Base-by-base conservation (phyloP, 2,329 filamentous ascomycete genomes). In the Fusarium camptoceras region DNA sequence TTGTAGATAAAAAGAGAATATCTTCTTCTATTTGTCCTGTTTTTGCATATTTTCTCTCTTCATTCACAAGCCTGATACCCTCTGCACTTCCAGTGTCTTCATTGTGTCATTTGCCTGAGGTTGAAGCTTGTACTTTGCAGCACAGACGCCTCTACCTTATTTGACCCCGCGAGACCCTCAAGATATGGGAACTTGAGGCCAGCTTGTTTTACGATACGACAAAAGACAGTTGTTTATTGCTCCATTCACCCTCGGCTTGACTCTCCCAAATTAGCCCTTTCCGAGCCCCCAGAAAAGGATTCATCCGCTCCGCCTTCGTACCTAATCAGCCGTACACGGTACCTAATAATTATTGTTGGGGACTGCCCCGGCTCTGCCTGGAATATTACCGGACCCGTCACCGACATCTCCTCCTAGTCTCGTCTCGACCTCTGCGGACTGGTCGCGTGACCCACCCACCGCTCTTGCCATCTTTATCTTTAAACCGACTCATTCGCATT, bases 381-480 rank as follows among this genome's bases (percentile, higher is more conserved):
- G 12, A 24, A 48, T 42, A 62, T 60, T 71, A 41, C 67, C 67
- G 63, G 63, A 64, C 67, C 67, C 67, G 67, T 70, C 67, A 70
- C 67, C 67, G 67, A 71, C 67, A 70, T 68, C 63, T 62, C 64
- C 62, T 55, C 42, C 54, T 56, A 51, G 49, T 64, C 42, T 47
- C 34, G 42, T 37, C 53, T 61, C 25, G 58, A 34, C 47, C 41
- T 51, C 24, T 51, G 49, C 34, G 41, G 49, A 49, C 30, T 66
- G 73, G 73, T 75, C 73, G 73, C 73, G 73, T 75, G 73, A 75
- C 73, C 73, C 72, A 75, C 73, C 65, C 59, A 57, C 66, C 63
- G 66, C 60, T 70, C 55, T 63, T 51, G 49, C 43, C 39, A 50
- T 62, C 49, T 44, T 49, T 57, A 51, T 61, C 44, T 39, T 60